Evolutionary conservation across 1,139 yeast genomes (phyloP).

Genomic region (Saccharomyces hybrid): DNA sequence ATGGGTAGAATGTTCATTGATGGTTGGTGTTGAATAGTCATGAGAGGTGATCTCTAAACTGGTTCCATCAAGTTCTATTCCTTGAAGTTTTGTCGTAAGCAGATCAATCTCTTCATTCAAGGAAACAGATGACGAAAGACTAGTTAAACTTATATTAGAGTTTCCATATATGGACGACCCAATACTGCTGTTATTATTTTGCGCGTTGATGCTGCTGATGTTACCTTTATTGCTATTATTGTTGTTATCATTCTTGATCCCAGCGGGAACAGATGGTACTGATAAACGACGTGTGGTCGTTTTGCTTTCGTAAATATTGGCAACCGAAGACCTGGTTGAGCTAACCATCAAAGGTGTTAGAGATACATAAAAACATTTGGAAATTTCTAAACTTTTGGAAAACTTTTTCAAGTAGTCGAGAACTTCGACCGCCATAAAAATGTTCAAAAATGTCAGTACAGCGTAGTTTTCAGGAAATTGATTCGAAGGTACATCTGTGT

Average conservation of each 20-base stretch:
- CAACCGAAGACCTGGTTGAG: constrained; percentile 22
- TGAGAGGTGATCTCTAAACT: neutral
- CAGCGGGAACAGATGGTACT: neutral
- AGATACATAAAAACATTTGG: constrained; percentile 57
- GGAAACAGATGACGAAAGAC: constrained; percentile 13
- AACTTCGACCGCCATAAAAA: constrained; percentile 77
- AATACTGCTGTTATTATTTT: neutral
- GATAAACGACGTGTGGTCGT: neutral
- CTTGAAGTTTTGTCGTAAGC: constrained; percentile 5
- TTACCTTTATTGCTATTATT: constrained; percentile 3
- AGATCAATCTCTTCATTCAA: constrained; percentile 10
- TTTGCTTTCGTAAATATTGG: constrained; percentile 6
- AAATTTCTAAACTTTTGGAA: constrained; percentile 42
- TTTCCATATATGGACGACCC: neutral
- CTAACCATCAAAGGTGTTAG: neutral
- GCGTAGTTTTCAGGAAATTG: constrained; percentile 46
- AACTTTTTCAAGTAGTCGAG: constrained; percentile 54
- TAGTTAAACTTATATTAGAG: constrained; percentile 10
- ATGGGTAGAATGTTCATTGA: constrained; percentile 8
- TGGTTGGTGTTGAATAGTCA: constrained; percentile 8
- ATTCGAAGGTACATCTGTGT: constrained; percentile 32
- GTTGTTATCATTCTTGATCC: neutral
- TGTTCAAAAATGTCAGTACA: constrained; percentile 71
- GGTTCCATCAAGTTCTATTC: constrained; percentile 1
- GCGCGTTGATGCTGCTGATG: constrained; percentile 1